A percentile compares a stretch with the other conserved stretches of the same genome.
Evolutionary conservation across 345 rosid species (phyloP).

Genomic region (Sapria himalayana): DNA sequence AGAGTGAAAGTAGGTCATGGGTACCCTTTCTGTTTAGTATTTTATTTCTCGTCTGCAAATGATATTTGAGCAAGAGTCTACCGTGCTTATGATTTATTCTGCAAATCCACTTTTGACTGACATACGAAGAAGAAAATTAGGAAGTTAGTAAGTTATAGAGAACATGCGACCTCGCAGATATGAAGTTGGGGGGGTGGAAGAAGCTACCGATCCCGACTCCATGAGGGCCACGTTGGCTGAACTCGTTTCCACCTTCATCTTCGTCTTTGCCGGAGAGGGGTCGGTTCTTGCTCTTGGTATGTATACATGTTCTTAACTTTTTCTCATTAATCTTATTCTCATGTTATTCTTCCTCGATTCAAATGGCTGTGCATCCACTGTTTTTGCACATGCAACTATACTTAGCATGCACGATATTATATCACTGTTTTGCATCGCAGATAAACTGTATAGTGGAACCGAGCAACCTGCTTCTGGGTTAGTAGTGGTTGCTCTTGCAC

Average conservation of each 20-base stretch:
- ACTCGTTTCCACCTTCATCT: conserved; percentile 46
- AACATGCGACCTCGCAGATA: conserved; percentile 20
- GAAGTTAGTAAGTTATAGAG: neutral
- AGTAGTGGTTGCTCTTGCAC: conserved; percentile 41
- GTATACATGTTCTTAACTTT: neutral
- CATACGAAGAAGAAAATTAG: neutral
- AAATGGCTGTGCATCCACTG: no score
- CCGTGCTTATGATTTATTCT: no score
- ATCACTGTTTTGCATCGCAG: conserved; percentile 12
- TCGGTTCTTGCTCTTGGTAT: conserved; percentile 47
- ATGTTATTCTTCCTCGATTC: neutral
- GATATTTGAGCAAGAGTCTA: no score
- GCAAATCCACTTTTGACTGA: no score
- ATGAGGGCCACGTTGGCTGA: conserved; percentile 43
- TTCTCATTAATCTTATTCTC: neutral
- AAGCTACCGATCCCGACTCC: conserved; percentile 30
- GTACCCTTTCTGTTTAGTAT: no score
- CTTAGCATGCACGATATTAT: no score
- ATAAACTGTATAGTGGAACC: conserved; percentile 14
- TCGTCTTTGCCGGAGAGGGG: conserved; percentile 69
- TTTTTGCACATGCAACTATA: no score
- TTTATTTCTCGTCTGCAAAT: no score
- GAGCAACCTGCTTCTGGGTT: conserved; percentile 20
- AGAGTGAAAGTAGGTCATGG: no score
- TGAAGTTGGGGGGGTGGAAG: conserved; percentile 23